phyloP scores from a whole-genome alignment of 352 stramenopile genomes.

The Phytophthora macrochlamydospora region DNA sequence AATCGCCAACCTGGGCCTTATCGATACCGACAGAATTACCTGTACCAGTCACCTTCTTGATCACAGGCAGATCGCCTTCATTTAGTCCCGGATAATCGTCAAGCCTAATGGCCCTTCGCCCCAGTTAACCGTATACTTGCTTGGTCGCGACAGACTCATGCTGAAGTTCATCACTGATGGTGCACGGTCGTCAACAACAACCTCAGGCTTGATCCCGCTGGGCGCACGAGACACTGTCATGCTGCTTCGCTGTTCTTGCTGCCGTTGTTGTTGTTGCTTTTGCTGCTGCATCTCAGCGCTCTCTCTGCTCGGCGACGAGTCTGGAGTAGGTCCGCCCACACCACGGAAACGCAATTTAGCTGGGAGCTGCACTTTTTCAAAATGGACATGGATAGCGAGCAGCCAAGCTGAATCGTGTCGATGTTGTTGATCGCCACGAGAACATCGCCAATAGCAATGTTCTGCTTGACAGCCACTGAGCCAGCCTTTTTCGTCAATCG shows the following conservation, averaged over 20 bases:
- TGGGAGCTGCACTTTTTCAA: conserved; percentile 88
- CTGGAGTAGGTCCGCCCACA: conserved; percentile 62
- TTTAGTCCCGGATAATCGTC: conserved; percentile 85
- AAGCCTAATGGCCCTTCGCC: conserved; percentile 78
- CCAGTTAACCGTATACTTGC: conserved; percentile 82
- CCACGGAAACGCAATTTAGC: conserved; percentile 86
- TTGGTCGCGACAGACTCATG: conserved; percentile 64
- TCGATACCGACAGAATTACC: conserved; percentile 81
- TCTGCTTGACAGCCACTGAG: conserved; percentile 88
- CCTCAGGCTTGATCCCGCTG: conserved; percentile 26
- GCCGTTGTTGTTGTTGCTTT: background rate
- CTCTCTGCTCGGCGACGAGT: conserved; percentile 21
- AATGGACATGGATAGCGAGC: conserved; percentile 89
- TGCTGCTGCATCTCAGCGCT: conserved; percentile 10
- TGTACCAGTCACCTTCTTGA: conserved; percentile 89
- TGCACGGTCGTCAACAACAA: conserved; percentile 25
- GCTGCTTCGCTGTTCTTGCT: conserved; percentile 15
- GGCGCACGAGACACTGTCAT: conserved; percentile 32
- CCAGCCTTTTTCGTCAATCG: conserved; percentile 86
- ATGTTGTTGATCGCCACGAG: conserved; percentile 91
- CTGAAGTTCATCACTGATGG: conserved; percentile 45
- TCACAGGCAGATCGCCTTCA: conserved; percentile 81
- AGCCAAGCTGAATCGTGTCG: conserved; percentile 87
- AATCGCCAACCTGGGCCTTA: conserved; percentile 81
- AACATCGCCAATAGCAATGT: conserved; percentile 87